Evolutionary conservation across 495 filamentous ascomycete species (phyloP).

Genomic region (Copromyces sp.): DNA sequence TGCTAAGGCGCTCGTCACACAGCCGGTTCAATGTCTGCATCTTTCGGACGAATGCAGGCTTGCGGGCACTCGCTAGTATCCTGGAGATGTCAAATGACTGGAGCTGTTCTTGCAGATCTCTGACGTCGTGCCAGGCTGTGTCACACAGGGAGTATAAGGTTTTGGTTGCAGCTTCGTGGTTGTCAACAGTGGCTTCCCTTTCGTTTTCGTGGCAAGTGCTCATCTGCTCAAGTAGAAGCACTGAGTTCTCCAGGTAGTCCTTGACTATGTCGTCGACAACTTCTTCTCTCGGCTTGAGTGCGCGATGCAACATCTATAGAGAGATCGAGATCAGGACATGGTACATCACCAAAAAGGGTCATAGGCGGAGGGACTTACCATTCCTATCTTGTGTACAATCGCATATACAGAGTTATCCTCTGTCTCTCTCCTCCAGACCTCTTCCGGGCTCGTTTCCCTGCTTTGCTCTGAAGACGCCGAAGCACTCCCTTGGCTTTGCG

Average conservation of each 20-base stretch:
- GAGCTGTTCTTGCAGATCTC: not conserved
- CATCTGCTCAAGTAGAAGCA: slow-evolving; percentile 8
- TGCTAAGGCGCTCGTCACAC: not conserved
- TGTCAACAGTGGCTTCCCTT: not conserved
- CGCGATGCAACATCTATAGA: slow-evolving; percentile 8
- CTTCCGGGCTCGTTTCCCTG: not conserved
- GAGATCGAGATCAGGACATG: not conserved
- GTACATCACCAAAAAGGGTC: not conserved
- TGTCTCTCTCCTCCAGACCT: slow-evolving; percentile 7
- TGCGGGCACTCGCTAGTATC: not conserved
- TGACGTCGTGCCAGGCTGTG: not conserved
- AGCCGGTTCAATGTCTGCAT: not conserved
- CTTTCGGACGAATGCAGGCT: not conserved
- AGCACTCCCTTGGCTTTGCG: not conserved
- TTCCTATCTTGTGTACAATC: slow-evolving; percentile 8
- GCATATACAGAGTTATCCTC: slow-evolving; percentile 5
- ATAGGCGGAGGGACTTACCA: not conserved
- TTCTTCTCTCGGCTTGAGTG: slow-evolving; percentile 15
- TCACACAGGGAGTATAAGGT: not conserved
- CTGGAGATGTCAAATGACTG: not conserved
- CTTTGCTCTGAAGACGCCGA: not conserved
- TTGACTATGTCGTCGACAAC: slow-evolving; percentile 9
- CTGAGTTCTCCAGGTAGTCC: slow-evolving; percentile 11
- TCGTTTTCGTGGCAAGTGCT: slow-evolving; percentile 4
- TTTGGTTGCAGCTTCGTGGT: not conserved